Base-by-base conservation (phyloP, 192 early-diverging fungal species). In the Coemansia sp. region DNA sequence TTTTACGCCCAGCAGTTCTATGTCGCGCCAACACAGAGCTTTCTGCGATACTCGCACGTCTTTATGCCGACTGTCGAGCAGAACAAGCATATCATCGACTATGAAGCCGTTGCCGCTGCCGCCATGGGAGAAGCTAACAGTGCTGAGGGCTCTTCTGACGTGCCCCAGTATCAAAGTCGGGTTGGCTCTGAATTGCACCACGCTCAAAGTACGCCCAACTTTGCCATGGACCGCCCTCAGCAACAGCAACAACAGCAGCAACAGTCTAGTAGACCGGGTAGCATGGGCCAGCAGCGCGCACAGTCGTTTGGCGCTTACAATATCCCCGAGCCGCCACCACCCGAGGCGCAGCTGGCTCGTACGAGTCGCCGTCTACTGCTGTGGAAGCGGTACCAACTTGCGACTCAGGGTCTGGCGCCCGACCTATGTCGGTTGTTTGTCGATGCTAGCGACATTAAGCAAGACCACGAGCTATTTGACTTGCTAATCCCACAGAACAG, bases 1-100 rank as follows among this genome's bases (percentile, higher is more conserved):
- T 80, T 80, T 34, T 84, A 84, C n/a, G 78, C 82, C 9, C 82
- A 84, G 43, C 49, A 69, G 69, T 80, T 84, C 49, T 80, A 80
- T 34, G 82, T 84, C 5, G 75, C 82, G n/a, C 82, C 78, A 0
- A 80, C 78, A 1, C 78, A 65, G 34, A 79, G 76, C 46, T 83
- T 75, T 16, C 46, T 79, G 12, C 70, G 72, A n/a, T 75, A 75
- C 55, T 57, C 76, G 15, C 66, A 66, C 8, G 38, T 68, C 10
- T 83, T 79, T 43, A 63, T 83, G 70, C 81, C 81, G 3, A 73
- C 70, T 6, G 70, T 83, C 3, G 64, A 83, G 63, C 62, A 62
- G 49, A 66, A 83, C 46, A 67, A 72, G 62, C 73, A 68, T 33
- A 83, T 83, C 4, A 78, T 83, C 73, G 75, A 83, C 43, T 83